These are phyloP conservation scores for Elsinoe fawcettii DNA, from an alignment of 2,329 filamentous ascomycete genomes.

Conservation along the genomic window DNA sequence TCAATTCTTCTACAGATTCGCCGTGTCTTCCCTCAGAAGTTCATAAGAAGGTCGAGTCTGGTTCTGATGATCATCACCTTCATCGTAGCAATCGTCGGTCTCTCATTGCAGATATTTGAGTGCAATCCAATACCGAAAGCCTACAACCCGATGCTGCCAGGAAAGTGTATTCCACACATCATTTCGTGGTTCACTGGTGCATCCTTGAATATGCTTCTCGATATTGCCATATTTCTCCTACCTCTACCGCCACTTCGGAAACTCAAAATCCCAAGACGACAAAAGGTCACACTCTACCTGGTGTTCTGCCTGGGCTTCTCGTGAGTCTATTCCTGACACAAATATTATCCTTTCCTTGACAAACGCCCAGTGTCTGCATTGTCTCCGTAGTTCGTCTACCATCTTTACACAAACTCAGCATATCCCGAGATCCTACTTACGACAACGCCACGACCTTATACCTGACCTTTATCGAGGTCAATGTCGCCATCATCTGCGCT, in stretches of 20 bases:
- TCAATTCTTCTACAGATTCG: background rate
- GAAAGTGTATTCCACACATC: background rate
- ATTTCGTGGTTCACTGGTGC: background rate
- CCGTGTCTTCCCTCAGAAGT: background rate
- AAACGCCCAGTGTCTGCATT: conserved; percentile 17
- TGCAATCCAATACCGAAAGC: background rate
- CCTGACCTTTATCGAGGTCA: conserved; percentile 24
- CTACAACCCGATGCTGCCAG: background rate
- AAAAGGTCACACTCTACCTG: background rate
- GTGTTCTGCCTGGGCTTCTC: conserved; percentile 4
- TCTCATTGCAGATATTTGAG: conserved; percentile 11
- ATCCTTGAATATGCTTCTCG: background rate
- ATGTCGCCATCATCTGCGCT: conserved; percentile 25
- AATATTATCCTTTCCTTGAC: background rate
- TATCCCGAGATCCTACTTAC: conserved; percentile 22
- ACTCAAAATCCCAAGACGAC: background rate
- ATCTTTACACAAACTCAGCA: conserved; percentile 22
- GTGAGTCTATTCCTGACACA: background rate
- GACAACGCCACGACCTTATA: conserved; percentile 24
- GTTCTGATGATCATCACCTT: background rate
- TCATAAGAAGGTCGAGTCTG: background rate
- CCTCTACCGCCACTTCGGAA: background rate
- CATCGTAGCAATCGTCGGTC: background rate
- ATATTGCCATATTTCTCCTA: conserved; percentile 1
- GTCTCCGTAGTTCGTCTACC: conserved; percentile 24